Conservation (phyloP, 805 yeast genomes). For the Maudiozyma bulderi region DNA sequence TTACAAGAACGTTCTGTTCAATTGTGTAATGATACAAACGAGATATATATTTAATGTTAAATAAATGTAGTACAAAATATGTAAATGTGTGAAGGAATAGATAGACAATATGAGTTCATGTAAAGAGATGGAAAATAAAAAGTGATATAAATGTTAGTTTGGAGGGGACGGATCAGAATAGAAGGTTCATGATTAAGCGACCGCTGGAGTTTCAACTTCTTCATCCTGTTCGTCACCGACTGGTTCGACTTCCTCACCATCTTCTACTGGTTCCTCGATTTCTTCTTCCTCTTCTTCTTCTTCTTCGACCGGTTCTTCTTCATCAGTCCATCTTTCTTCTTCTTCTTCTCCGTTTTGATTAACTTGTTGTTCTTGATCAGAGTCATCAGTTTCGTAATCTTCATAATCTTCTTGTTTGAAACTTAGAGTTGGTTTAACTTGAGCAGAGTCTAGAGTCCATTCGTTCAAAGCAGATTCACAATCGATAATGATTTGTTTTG, state of each 20-base stretch:
- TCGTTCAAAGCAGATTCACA: slow-evolving; percentile 75
- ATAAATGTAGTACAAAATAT: too few species aligned
- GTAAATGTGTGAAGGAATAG: background rate
- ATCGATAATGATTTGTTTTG: slow-evolving; percentile 78
- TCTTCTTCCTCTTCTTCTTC: slow-evolving; percentile 1
- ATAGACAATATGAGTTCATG: background rate
- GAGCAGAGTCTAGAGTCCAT: slow-evolving; percentile 80
- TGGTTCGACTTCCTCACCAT: background rate
- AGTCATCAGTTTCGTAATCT: slow-evolving; percentile 41
- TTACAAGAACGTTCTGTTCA: too few species aligned
- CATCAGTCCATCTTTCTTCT: slow-evolving; percentile 8
- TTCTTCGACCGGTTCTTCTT: slow-evolving; percentile 5
- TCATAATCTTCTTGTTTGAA: slow-evolving; percentile 42
- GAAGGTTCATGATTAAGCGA: background rate
- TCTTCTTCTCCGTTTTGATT: slow-evolving; percentile 35
- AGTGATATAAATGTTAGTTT: background rate
- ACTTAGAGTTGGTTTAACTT: slow-evolving; percentile 70
- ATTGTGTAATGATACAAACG: background rate
- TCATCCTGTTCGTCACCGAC: background rate
- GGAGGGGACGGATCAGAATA: background rate
- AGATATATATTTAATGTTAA: too few species aligned
- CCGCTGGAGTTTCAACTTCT: background rate
- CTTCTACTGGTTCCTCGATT: background rate
- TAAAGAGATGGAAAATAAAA: background rate
- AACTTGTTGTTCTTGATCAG: slow-evolving; percentile 30